Evolutionary conservation across 352 stramenopile species (phyloP), one percentile per base, ranked within the genome.

Genomic region (Blastocystis sp.): DNA sequence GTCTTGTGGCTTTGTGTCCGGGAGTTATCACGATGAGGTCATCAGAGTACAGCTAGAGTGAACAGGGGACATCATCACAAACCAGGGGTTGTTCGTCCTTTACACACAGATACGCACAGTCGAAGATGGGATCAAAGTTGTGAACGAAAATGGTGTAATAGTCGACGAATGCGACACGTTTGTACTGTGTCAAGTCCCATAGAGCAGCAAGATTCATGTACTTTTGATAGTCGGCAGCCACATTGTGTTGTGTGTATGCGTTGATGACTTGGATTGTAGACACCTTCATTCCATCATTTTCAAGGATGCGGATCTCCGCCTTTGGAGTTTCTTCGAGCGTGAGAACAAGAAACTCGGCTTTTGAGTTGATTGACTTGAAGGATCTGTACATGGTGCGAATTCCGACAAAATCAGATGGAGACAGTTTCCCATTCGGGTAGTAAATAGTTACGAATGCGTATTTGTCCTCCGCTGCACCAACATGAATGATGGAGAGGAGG

Each of bases 81-180:
- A 81, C 69, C 21, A 81, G 69, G n/a, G 69, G 69, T 44, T 81
- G 69, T 51, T 81, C 69, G 46, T 81, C 69, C 44, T 81, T 81
- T 6, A 81, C n/a, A 44, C 69, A 81, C 49, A 81, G 51, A 27
- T 81, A 81, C 16, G 69, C 61, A 42, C 69, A 81, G 0, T 81
- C 40, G 40, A 81, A 81, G 16, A 81, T 36, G 21, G 40, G 14
- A 40, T 81, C 69, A 21, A 81, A 64, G 53, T 81, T 81, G n/a
- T 81, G 27, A n/a, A n/a, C 32, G 51, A 81, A 81, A 4, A 81
- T 64, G n/a, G 69, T 81, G 69, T 81, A 81, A 32, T 32, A 57
- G 40, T 81, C 69, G 14, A 81, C 69, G 46, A 81, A 81, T 7
- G 63, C 63, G 14, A 81, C 69, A 36, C 69, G 44, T 42, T 81